Base-by-base conservation (phyloP, 805 yeast species). In the Wickerhamomyces bisporus region DNA sequence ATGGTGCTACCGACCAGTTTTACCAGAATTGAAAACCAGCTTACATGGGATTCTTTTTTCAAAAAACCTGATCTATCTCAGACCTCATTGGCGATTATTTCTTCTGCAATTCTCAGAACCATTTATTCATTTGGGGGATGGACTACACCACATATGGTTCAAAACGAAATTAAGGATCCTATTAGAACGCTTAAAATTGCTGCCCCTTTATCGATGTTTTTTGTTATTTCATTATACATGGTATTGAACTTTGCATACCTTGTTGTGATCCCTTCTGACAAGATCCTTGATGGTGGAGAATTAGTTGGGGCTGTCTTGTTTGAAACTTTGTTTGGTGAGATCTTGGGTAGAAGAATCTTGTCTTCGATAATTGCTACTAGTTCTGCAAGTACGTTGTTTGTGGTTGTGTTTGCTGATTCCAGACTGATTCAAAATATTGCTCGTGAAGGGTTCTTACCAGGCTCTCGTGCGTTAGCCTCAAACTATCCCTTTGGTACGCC, bases 401-500 rank as follows among this genome's bases (percentile, higher is more conserved):
- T 77, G 13, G 79, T 76, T 2, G 48, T 75, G 11, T 78, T 75
- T 52, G 70, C 77, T 9, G 67, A 73, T 16, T 73, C 81, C 0
- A 61, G 82, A 46, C 68, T 73, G 53, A 73, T 72, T 39, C 84
- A 78, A 52, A 81, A 74, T 51, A 72, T 72, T 7, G 76, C 77
- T 45, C 59, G 79, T 32, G 82, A 77, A 45, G 82, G 82, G 0
- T 73, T 64, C 40, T 53, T 77, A 14, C 84, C 84, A 3, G 71
- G 64, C 35, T 71, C 80, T 2, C 52, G 49, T 26, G 50, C 62
- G 25, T 62, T 77, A 70, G 71, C 80, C 1, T 71, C 75, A 13
- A 77, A 77, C 43, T 65, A 70, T 65, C 81, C 81, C 2, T 61
- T 56, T 43, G 72, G 71, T 19, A 75, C 81, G 1, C 83, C 84